These are phyloP conservation scores for Termitomyces sp. DNA, from an alignment of 768 basidiomycete species.

Conservation along the genomic window DNA sequence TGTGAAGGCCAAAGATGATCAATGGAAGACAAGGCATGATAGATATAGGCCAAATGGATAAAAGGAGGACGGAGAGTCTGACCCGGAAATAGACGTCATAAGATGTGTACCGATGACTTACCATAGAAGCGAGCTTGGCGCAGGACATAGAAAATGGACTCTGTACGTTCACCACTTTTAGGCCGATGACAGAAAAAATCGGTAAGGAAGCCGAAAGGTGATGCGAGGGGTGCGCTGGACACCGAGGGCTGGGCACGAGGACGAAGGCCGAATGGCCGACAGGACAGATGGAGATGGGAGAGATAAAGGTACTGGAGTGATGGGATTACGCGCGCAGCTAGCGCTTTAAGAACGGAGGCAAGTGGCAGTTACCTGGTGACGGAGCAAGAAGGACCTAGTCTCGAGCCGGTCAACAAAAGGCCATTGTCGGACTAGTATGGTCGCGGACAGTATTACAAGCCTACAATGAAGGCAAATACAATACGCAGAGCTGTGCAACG, in stretches of 20 bases:
- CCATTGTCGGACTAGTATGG: background rate
- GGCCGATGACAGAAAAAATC: slow-evolving; percentile 18
- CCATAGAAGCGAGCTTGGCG: slow-evolving; percentile 29
- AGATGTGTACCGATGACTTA: slow-evolving; percentile 17
- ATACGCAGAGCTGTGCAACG: slow-evolving; percentile 12
- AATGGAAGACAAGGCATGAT: slow-evolving; percentile 1
- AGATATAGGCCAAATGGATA: slow-evolving; percentile 1
- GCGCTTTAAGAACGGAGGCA: slow-evolving; percentile 1
- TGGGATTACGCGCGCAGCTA: background rate
- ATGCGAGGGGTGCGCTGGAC: slow-evolving; percentile 9
- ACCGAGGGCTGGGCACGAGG: slow-evolving; percentile 1
- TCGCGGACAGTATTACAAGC: slow-evolving; percentile 3
- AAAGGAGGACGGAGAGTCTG: background rate
- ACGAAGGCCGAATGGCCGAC: background rate
- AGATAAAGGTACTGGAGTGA: slow-evolving; percentile 3
- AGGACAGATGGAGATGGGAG: slow-evolving; percentile 1
- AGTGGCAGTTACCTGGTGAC: background rate
- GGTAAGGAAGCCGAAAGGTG: slow-evolving; percentile 11
- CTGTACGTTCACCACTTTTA: slow-evolving; percentile 7
- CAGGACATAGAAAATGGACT: slow-evolving; percentile 23
- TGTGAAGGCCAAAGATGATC: slow-evolving; percentile 3
- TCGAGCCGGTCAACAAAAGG: background rate
- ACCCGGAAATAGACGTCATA: slow-evolving; percentile 6
- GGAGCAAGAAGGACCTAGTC: background rate
- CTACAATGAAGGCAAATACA: slow-evolving; percentile 1